Evolutionary conservation across 129 eudicot species (phyloP), one percentile per base, ranked within the genome.

Genomic region (Solidago caesia): DNA sequence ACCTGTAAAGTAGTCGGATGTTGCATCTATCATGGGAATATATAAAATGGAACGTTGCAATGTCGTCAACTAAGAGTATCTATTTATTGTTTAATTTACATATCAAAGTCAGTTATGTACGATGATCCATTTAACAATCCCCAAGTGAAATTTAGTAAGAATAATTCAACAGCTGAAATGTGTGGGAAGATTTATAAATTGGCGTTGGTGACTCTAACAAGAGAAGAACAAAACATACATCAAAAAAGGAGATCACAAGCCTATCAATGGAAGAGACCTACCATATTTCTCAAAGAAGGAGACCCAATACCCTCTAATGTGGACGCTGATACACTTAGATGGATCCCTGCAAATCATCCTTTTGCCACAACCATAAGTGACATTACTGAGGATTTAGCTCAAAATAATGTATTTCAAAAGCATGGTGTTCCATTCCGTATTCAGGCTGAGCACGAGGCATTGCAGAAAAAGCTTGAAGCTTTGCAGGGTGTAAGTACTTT

Each of bases 321-420:
- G 69, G 99, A 95, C 82, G 96, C 99, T 0, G 99, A 95, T 70
- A 87, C 96, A 0, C 80, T 95, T 65, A 85, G 99, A 80, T 95
- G 99, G 99, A 95, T 95, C 65, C 99, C 99, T 65, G 96, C 97
- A 72, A 95, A 95, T 80, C 97, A 91, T 79, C 99, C 99, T 27
- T 95, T 95, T 82, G 99, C 97, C 5, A 95, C 99, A 16, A 95
- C 99, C 47, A 72, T 82, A n/a, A 95, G 91, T 71, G 99, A 95
- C 70, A 89, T 95, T 29, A 94, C 90, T 80, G 99, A 95, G 77
- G 94, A 86, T 83, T 77, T 95, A 89, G 99, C 99, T 48, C 97
- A 95, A 73, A 91, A 77, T 63, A 91, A 95, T 72, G 99, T 95
- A 63, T 91, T 85, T 71, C 99, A 91, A 75, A 95, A 95, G 83